Conservation (phyloP, 345 rosid genomes). For the Sonneratia alba region DNA sequence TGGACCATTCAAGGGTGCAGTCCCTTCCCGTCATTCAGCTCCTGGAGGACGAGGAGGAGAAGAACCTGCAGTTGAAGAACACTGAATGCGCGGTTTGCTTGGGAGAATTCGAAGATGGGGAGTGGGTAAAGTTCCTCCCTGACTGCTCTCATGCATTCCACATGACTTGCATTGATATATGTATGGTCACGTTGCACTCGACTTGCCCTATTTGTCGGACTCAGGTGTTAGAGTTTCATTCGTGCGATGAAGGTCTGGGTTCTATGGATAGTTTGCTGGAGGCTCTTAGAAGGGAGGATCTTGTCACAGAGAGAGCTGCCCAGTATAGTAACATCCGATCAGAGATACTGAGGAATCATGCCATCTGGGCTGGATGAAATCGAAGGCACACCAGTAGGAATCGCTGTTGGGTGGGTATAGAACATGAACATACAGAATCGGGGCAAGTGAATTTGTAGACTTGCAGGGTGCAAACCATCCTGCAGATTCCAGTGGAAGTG, state of each 20-base stretch:
- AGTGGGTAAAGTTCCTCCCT: constrained; percentile 24
- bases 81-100: constrained; percentile 33
- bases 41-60: constrained; percentile 14
- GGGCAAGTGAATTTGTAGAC: constrained; percentile 11
- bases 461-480: too few species aligned
- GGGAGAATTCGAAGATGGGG: constrained; percentile 35
- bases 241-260: constrained; percentile 9
- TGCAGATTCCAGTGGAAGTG: too few species aligned
- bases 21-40: constrained; percentile 22
- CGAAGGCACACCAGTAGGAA: not conserved
- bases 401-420: not conserved
- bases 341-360: not conserved
- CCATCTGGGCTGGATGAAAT: not conserved
- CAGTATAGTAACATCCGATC: not conserved
- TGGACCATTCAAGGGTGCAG: constrained; percentile 17
- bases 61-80: constrained; percentile 1
- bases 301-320: not conserved
- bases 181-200: constrained; percentile 30
- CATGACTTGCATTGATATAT: constrained; percentile 19
- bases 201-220: constrained; percentile 34
- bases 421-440: not conserved
- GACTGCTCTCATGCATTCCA: constrained; percentile 30
- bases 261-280: constrained; percentile 10
- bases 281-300: constrained; percentile 16
- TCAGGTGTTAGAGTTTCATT: not conserved